phyloP scores from a whole-genome alignment of 1,139 yeast species.

The Suhomyces kunorum region DNA sequence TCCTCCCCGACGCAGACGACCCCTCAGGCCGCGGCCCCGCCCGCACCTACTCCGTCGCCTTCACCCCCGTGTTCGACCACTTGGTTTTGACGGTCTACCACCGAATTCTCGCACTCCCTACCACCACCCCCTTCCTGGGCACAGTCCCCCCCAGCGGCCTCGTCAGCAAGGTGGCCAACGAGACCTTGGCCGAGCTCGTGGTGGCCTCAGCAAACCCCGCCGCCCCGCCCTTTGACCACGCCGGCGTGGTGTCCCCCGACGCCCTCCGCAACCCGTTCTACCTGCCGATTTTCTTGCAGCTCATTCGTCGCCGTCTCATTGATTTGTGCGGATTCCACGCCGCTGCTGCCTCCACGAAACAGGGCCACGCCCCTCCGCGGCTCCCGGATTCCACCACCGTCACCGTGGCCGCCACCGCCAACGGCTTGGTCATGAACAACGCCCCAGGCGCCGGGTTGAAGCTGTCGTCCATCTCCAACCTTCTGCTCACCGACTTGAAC shows the following conservation, averaged over 20 bases:
- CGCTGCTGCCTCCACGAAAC: constrained; percentile 1
- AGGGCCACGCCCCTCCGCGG: constrained; percentile 11
- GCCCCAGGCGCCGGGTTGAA: constrained; percentile 19
- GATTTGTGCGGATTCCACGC: constrained; percentile 38
- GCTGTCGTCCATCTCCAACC: constrained; percentile 44
- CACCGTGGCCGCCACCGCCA: constrained; percentile 18
- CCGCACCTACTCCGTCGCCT: constrained; percentile 37
- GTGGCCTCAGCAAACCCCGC: constrained; percentile 10
- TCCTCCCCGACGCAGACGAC: constrained; percentile 45
- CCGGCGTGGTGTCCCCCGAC: constrained; percentile 36
- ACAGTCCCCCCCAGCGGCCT: constrained; percentile 47
- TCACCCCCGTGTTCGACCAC: constrained; percentile 42
- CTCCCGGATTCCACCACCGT: constrained; percentile 34
- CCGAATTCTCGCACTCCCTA: constrained; percentile 42
- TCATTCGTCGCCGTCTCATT: constrained; percentile 43
- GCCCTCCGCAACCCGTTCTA: constrained; percentile 34
- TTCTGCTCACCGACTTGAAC: constrained; percentile 45
- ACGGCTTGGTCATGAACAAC: constrained; percentile 18
- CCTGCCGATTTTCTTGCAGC: constrained; percentile 46
- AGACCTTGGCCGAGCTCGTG: constrained; percentile 36
- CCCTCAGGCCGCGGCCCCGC: constrained; percentile 26
- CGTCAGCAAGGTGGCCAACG: constrained; percentile 46
- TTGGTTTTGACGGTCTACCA: constrained; percentile 39
- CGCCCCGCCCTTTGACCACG: constrained; percentile 36
- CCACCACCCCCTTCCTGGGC: constrained; percentile 51